These are phyloP conservation scores for Alternaria sp. DNA, from an alignment of 2,329 filamentous ascomycete genomes.

Conservation along the genomic window DNA sequence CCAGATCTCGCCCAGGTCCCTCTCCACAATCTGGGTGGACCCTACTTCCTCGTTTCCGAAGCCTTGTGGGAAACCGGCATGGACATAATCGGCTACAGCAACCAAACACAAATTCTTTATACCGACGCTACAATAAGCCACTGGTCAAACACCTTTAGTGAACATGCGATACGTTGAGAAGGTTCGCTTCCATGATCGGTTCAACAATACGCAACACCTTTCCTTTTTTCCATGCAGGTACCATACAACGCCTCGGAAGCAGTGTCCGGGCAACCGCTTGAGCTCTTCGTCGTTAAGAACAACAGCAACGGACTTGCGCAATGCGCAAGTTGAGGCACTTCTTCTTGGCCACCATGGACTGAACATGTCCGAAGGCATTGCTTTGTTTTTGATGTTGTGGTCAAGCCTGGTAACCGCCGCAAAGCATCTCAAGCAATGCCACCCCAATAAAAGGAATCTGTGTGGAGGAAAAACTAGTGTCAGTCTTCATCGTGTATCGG, in stretches of 20 bases:
- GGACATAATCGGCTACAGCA: not conserved
- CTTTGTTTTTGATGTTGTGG: not conserved
- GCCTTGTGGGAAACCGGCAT: not conserved
- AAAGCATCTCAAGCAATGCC: slow-evolving; percentile 8
- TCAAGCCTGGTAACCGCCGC: not conserved
- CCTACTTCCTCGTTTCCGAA: slow-evolving; percentile 6
- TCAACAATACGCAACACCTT: not conserved
- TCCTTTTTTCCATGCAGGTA: slow-evolving; percentile 5
- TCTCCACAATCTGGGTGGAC: slow-evolving; percentile 14
- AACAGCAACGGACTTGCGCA: not conserved
- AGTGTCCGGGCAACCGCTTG: not conserved
- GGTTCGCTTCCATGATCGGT: too few species aligned
- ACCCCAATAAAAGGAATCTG: not conserved
- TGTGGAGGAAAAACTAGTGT: not conserved
- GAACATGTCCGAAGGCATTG: not conserved
- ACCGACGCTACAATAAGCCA: not conserved
- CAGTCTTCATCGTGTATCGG: not conserved
- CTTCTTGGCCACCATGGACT: not conserved
- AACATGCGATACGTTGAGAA: not conserved
- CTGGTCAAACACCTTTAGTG: not conserved
- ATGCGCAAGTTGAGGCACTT: not conserved
- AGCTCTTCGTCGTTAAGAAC: not conserved
- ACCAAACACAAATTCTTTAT: not conserved
- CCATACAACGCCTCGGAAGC: not conserved
- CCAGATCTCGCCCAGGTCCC: slow-evolving; percentile 16